These are phyloP conservation scores for Macadamia integrifolia DNA, from an alignment of 164 flowering plant species.

Conservation along the genomic window DNA sequence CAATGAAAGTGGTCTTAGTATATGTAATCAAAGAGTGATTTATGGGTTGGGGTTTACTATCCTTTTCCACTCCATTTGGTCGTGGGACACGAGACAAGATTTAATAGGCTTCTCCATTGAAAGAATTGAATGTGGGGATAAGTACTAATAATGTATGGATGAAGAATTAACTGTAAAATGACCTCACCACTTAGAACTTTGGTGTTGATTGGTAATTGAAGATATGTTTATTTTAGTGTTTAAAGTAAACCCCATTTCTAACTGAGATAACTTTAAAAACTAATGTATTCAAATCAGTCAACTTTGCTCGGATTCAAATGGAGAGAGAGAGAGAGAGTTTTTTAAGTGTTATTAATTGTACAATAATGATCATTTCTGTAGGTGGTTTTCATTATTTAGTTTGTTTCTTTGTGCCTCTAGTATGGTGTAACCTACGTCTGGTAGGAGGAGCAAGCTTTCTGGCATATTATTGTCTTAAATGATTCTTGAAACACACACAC, in stretches of 20 bases:
- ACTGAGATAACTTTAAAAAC: neutral
- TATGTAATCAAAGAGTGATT: neutral
- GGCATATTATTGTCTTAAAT: neutral
- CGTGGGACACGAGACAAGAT: conserved; percentile 3
- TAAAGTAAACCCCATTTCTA: neutral
- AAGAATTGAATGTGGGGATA: conserved; percentile 4
- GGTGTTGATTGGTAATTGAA: neutral
- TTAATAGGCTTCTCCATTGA: neutral
- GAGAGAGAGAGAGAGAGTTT: neutral
- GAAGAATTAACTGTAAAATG: neutral
- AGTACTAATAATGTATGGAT: conserved; percentile 4
- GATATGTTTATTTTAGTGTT: neutral
- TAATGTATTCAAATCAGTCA: neutral
- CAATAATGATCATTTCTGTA: neutral
- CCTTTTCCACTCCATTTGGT: neutral
- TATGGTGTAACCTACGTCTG: conserved; percentile 4
- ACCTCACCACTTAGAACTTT: neutral
- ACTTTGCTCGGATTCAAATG: neutral
- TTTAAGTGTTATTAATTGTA: neutral
- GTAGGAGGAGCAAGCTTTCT: neutral
- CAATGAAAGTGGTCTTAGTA: conserved; percentile 1
- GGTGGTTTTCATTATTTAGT: conserved; percentile 1
- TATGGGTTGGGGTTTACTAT: neutral
- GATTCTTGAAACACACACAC: too few species aligned
- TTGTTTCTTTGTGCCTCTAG: neutral